phyloP scores from a whole-genome alignment of 352 stramenopile genomes.

The Phytopythium montanum region DNA sequence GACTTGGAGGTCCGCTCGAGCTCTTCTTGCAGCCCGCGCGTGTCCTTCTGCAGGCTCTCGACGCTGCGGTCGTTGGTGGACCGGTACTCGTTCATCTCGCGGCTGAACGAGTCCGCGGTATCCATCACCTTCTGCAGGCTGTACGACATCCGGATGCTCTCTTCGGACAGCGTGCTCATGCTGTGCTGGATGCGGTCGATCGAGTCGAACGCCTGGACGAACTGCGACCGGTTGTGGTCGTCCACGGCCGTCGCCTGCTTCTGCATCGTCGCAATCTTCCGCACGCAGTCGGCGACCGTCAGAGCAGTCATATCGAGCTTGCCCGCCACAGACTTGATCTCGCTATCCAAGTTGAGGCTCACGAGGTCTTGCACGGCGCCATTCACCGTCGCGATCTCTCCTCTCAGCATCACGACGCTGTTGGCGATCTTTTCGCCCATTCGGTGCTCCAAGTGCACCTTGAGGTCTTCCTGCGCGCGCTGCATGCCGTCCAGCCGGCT shows the following conservation, averaged over 20 bases:
- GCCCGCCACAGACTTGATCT: conserved; percentile 41
- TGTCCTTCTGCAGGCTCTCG: conserved; percentile 32
- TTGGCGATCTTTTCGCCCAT: conserved; percentile 57
- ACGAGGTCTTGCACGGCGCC: conserved; percentile 46
- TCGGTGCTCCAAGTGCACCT: conserved; percentile 44
- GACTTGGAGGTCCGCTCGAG: conserved; percentile 47
- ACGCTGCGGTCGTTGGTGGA: conserved; percentile 35
- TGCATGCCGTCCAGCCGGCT: conserved; percentile 39
- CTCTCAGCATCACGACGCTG: conserved; percentile 37
- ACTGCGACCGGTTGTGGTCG: conserved; percentile 57
- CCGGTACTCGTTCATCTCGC: conserved; percentile 45
- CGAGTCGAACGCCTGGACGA: conserved; percentile 61
- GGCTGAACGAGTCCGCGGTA: conserved; percentile 36
- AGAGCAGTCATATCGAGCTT: conserved; percentile 63
- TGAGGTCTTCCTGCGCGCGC: conserved; percentile 35
- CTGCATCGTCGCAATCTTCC: conserved; percentile 51
- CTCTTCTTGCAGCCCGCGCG: conserved; percentile 33
- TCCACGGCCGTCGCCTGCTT: conserved; percentile 52
- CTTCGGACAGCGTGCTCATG: conserved; percentile 67
- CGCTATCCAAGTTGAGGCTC: conserved; percentile 50
- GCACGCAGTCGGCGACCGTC: conserved; percentile 42
- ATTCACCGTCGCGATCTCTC: conserved; percentile 50
- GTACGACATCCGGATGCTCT: conserved; percentile 67
- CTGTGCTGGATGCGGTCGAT: conserved; percentile 57
- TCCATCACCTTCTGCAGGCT: conserved; percentile 59